Base-by-base conservation (phyloP, 2,329 filamentous ascomycete species). In the Gliomastix tumulicola region DNA sequence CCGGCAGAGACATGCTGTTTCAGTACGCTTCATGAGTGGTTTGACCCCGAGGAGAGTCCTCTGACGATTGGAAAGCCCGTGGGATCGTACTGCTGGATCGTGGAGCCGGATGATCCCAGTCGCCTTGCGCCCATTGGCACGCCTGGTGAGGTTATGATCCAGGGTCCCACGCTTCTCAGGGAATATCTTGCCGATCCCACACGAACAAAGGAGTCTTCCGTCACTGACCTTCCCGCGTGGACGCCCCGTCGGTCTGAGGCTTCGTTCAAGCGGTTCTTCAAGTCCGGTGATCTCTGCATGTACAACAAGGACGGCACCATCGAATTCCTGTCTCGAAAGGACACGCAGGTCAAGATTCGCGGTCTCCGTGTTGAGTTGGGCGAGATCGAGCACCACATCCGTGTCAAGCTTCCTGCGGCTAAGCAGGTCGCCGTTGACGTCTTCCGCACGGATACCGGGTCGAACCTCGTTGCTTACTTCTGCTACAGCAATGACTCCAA, bases 171-270 rank as follows among this genome's bases (percentile, higher is more conserved):
- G 8, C 51, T 75, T n/a, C 67, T 63, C 15, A 51, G 63, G 21
- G 68, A 67, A 12, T 75, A 75, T 39, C 50, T 70, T 16, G 63
- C 67, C 30, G 59, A 68, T 16, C 49, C 54, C 1, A 37, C 39
- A 4, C 20, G 18, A 7, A 57, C 65, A 57, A 35, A 28, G 11
- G 59, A 59, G 18, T 8, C 19, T 13, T 19, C 13, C 15, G 23
- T n/a, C 7, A 30, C 17, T 6, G 11, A 21, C 16, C 23, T 27
- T 12, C 22, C 35, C 12, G 17, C n/a, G 9, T 21, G 21, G 31
- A 19, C 32, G 20, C 20, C 20, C 8, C 15, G 11, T 6, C 10
- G 13, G 17, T 30, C 6, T 13, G 11, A 23, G 10, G 58, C 58
- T 18, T 53, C 56, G 0, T 74, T 11, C n/a, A 30, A 10, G 6